These are phyloP conservation scores for Staphylotrichum longicolle DNA, from an alignment of 495 filamentous ascomycete genomes.

Conservation along the genomic window DNA sequence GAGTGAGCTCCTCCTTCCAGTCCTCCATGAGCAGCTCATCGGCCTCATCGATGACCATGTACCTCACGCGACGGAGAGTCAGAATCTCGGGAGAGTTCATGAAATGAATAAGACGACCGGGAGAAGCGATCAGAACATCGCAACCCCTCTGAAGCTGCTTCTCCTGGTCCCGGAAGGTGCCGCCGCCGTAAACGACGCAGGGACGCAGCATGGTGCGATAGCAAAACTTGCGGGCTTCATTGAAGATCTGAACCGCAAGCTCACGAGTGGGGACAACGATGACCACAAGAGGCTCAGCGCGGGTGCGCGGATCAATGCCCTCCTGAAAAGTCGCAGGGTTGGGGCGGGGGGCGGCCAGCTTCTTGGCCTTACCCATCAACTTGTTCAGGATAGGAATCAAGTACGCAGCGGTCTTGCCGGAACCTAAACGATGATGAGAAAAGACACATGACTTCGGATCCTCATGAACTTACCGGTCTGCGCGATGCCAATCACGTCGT, in stretches of 20 bases:
- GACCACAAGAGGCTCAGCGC: conserved; percentile 81
- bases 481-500: conserved; percentile 82
- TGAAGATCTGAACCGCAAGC: conserved; percentile 89
- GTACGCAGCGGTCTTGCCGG: conserved; percentile 93
- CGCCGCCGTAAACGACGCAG: conserved; percentile 86
- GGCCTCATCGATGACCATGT: conserved; percentile 87
- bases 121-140: conserved; percentile 83
- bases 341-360: conserved; percentile 73
- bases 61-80: conserved; percentile 73
- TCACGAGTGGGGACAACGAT: conserved; percentile 87
- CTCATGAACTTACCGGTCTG: conserved; percentile 72
- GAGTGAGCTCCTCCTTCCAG: conserved; percentile 68
- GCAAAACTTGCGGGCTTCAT: conserved; percentile 84
- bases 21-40: conserved; percentile 80
- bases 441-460: background rate
- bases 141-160: conserved; percentile 77
- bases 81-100: conserved; percentile 66
- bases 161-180: conserved; percentile 61
- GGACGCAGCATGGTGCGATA: conserved; percentile 94
- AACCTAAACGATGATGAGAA: conserved; percentile 55
- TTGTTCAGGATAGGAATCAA: conserved; percentile 84
- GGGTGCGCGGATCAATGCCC: conserved; percentile 49
- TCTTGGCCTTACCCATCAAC: conserved; percentile 91
- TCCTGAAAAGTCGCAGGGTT: conserved; percentile 43
- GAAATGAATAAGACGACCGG: conserved; percentile 82